phyloP scores from a whole-genome alignment of 2,329 filamentous ascomycete species.

The Arthroderma uncinatum region DNA sequence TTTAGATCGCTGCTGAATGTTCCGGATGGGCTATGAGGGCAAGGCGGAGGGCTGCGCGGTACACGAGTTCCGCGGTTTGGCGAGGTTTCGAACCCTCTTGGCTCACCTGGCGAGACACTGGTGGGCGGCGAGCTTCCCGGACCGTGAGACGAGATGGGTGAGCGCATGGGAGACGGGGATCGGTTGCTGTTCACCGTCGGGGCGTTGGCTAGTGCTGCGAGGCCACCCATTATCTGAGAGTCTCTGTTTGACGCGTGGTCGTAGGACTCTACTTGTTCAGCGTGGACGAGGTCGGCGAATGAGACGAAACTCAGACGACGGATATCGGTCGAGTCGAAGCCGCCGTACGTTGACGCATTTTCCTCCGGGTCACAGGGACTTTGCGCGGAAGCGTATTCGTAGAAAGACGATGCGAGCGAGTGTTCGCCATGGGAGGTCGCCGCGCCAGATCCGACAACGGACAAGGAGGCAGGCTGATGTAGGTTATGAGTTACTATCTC shows the following conservation, averaged over 20 bases:
- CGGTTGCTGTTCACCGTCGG: constrained; percentile 38
- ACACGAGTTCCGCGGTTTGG: constrained; percentile 45
- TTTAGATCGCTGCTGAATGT: constrained; percentile 57
- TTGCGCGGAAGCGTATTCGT: constrained; percentile 47
- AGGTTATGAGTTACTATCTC: constrained; percentile 82
- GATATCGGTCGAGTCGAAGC: constrained; percentile 65
- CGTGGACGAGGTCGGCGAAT: constrained; percentile 88
- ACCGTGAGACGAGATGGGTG: constrained; percentile 39
- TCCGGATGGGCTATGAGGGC: constrained; percentile 43
- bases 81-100: constrained; percentile 63
- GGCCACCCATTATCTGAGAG: constrained; percentile 56
- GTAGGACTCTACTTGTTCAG: constrained; percentile 42
- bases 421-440: constrained; percentile 26
- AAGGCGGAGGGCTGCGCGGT: constrained; percentile 51
- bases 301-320: constrained; percentile 87
- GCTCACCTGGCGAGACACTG: constrained; percentile 53
- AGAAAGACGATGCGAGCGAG: constrained; percentile 24
- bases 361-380: constrained; percentile 49
- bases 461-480: constrained; percentile 66
- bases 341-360: constrained; percentile 62
- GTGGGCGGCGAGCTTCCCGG: constrained; percentile 11
- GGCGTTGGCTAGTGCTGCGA: constrained; percentile 38
- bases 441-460: constrained; percentile 41
- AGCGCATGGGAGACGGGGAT: constrained; percentile 12
- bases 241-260: constrained; percentile 48